Evolutionary conservation across 371 early-diverging fungal species (phyloP).

Genomic region (Chytridium lagenaria): DNA sequence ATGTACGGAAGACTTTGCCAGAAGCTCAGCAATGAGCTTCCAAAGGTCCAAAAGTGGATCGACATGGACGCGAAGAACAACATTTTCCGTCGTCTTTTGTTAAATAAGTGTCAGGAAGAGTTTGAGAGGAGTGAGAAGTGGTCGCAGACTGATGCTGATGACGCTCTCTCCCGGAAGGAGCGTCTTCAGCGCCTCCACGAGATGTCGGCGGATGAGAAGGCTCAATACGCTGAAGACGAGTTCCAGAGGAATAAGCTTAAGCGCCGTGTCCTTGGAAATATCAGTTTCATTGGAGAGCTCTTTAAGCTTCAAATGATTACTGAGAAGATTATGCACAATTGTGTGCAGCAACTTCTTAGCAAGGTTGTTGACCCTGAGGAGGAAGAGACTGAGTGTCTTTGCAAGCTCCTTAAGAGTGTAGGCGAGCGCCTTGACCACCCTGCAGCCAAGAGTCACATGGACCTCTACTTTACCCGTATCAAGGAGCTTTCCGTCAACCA

Average conservation of each 20-base stretch:
- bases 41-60: conserved; percentile 54
- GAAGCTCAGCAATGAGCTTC: conserved; percentile 55
- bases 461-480: conserved; percentile 82
- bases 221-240: conserved; percentile 71
- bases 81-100: conserved; percentile 86
- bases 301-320: conserved; percentile 88
- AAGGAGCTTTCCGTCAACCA: conserved; percentile 64
- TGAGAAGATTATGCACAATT: conserved; percentile 87
- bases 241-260: conserved; percentile 89
- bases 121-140: conserved; percentile 37
- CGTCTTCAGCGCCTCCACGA: conserved; percentile 33
- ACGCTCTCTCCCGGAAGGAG: conserved; percentile 37
- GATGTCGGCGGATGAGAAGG: conserved; percentile 55
- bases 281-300: conserved; percentile 93
- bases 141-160: conserved; percentile 23
- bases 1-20: conserved; percentile 91
- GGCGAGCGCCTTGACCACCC: conserved; percentile 64
- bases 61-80: conserved; percentile 45
- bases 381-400: conserved; percentile 89
- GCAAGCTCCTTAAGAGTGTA: conserved; percentile 87
- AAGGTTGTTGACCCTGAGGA: conserved; percentile 82
- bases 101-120: conserved; percentile 83
- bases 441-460: conserved; percentile 67
- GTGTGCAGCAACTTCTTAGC: conserved; percentile 76
- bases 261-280: conserved; percentile 92